Evolutionary conservation across 306 rosid genomes (phyloP).

Genomic region (Cercis canadensis): DNA sequence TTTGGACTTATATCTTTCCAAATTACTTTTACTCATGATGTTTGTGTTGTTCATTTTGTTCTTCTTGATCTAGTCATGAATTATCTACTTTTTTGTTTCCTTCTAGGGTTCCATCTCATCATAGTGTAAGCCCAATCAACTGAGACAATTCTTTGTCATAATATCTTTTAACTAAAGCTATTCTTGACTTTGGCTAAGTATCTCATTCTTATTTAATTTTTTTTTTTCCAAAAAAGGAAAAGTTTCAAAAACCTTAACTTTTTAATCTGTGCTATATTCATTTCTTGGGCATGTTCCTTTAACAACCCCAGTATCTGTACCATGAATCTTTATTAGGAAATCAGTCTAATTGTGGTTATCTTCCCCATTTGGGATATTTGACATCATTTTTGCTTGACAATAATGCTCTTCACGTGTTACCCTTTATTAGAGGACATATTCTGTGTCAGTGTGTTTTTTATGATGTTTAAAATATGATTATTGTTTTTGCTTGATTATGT

Average conservation of each 20-base stretch:
- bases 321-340: slow-evolving; percentile 17
- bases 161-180: not conserved
- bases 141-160: not conserved
- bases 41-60: slow-evolving; percentile 2
- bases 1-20: not conserved
- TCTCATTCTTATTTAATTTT: not conserved
- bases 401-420: slow-evolving; percentile 1
- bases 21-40: not conserved
- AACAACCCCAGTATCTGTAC: slow-evolving; percentile 10
- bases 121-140: not conserved
- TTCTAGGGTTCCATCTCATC: not conserved
- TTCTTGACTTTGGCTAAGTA: not conserved
- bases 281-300: slow-evolving; percentile 24
- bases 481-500: slow-evolving; percentile 20
- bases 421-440: not conserved
- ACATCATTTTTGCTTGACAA: slow-evolving; percentile 10
- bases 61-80: not conserved
- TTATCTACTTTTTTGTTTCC: not conserved
- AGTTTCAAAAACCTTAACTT: not conserved
- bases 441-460: not conserved
- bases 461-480: slow-evolving; percentile 15
- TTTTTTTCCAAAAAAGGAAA: not conserved
- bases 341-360: slow-evolving; percentile 17
- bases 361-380: slow-evolving; percentile 5
- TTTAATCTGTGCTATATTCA: slow-evolving; percentile 8